These are phyloP conservation scores for Tilletia indica DNA, from an alignment of 1,284 basidiomycete species.

Conservation along the genomic window DNA sequence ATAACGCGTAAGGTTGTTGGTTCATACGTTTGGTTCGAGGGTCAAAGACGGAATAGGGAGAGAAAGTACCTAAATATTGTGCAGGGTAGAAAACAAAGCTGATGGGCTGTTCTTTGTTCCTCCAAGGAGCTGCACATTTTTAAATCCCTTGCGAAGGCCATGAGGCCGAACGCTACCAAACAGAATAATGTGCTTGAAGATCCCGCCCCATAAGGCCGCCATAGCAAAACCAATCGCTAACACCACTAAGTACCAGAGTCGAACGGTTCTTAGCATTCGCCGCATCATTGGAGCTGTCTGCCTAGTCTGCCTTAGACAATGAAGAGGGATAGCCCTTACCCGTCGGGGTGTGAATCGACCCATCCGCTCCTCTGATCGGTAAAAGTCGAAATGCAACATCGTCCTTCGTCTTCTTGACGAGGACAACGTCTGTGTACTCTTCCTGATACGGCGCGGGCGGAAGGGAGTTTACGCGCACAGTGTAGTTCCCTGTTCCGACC, in stretches of 20 bases:
- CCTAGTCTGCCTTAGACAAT: neutral
- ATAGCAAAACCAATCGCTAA: too few species aligned
- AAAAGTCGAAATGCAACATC: neutral
- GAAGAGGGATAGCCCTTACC: neutral
- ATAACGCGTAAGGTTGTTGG: too few species aligned
- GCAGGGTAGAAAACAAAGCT: too few species aligned
- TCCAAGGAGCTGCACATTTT: too few species aligned
- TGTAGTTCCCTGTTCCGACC: slow-evolving; percentile 3
- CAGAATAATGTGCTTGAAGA: too few species aligned
- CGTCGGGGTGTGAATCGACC: neutral
- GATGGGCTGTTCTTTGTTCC: too few species aligned
- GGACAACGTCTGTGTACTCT: slow-evolving; percentile 1
- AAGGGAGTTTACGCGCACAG: neutral
- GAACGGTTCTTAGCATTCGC: neutral
- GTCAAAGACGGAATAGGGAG: too few species aligned
- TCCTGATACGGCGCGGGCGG: slow-evolving; percentile 12
- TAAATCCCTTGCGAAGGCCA: too few species aligned
- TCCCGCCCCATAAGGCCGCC: too few species aligned
- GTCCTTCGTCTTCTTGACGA: neutral
- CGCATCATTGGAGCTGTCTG: neutral
- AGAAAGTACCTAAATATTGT: too few species aligned
- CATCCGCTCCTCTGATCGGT: neutral
- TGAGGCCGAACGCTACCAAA: too few species aligned
- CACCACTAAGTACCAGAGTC: neutral
- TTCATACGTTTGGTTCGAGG: too few species aligned